Base-by-base conservation (phyloP, 2,329 filamentous ascomycete species). In the Ascochyta clinopodiicola region DNA sequence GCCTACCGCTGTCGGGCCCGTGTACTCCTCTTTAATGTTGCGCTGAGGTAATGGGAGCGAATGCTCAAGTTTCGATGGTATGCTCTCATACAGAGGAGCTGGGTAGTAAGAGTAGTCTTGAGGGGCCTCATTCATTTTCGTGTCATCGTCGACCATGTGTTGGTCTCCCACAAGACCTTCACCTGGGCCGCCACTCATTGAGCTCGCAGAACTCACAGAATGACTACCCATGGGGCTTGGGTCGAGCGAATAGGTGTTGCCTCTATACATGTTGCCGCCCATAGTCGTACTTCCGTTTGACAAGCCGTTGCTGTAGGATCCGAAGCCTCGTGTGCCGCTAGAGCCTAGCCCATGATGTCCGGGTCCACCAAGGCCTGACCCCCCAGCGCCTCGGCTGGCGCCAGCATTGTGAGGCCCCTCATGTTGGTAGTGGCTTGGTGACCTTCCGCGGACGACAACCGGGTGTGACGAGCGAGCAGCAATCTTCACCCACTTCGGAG, bases 281-380 rank as follows among this genome's bases (percentile, higher is more conserved):
- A 75, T 70, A 1, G 58, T 60, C 25, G 67, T 61, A 19, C 70
- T 60, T 25, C 70, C 61, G 24, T 74, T 71, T 15, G 70, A 68
- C 13, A 75, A 59, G 25, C 71, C 69, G 45, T 68, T 75, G 44
- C 68, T 52, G 63, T 75, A 74, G 34, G 57, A 50, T 15, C 60
- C 50, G 43, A 76, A 78, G 29, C 75, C 70, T 57, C 75, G 71
- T 38, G 86, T 82, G 61, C 87, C 85, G 34, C 86, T 85, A 0
- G 87, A 86, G 13, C 89, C 88, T 51, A 89, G 88, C 67, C 88
- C 91, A 66, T 87, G 67, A 44, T 68, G 69, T 5, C 73, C 69
- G 25, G 63, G 45, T 17, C 68, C 68, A 27, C 71, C 69, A 32
- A 71, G 59, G 24, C 70, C 70, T 21, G 66, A 62, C 35, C 72